phyloP scores from a whole-genome alignment of 805 yeast genomes.

The Cyberlindnera euphorbiiphila region DNA sequence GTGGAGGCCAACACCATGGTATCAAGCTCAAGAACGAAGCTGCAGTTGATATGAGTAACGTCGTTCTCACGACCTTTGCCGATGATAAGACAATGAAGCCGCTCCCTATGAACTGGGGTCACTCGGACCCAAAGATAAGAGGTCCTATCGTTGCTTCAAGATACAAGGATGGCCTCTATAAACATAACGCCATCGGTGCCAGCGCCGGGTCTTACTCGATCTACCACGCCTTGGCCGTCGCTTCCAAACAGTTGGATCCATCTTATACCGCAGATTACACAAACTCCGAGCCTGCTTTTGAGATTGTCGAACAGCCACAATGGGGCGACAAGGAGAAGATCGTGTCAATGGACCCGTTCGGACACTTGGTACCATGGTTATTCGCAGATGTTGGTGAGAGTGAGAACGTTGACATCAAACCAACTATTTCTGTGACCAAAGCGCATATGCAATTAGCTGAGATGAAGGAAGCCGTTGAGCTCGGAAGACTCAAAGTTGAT shows the following conservation, averaged over 20 bases:
- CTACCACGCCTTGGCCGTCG: slow-evolving; percentile 64
- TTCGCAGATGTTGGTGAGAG: slow-evolving; percentile 40
- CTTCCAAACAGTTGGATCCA: slow-evolving; percentile 51
- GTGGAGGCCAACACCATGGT: slow-evolving; percentile 13
- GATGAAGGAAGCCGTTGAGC: slow-evolving; percentile 50
- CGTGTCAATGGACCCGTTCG: slow-evolving; percentile 64
- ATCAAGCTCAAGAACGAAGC: slow-evolving; percentile 21
- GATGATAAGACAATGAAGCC: slow-evolving; percentile 48
- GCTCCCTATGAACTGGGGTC: slow-evolving; percentile 51
- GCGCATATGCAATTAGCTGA: slow-evolving; percentile 61
- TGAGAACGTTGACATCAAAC: slow-evolving; percentile 54
- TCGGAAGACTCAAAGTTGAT: slow-evolving; percentile 53
- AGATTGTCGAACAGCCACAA: slow-evolving; percentile 49
- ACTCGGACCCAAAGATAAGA: slow-evolving; percentile 41
- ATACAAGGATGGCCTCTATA: slow-evolving; percentile 42
- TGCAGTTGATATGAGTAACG: slow-evolving; percentile 22
- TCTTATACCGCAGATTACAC: slow-evolving; percentile 56
- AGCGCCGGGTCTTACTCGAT: slow-evolving; percentile 61
- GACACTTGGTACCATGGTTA: slow-evolving; percentile 62
- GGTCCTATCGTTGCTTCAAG: slow-evolving; percentile 59
- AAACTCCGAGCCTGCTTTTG: slow-evolving; percentile 58
- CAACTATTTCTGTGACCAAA: slow-evolving; percentile 63
- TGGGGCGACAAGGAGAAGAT: slow-evolving; percentile 56
- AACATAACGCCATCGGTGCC: slow-evolving; percentile 63
- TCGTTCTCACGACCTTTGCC: slow-evolving; percentile 51